Evolutionary conservation across 2,329 filamentous ascomycete species (phyloP).

Genomic region (Aureobasidium sp.): DNA sequence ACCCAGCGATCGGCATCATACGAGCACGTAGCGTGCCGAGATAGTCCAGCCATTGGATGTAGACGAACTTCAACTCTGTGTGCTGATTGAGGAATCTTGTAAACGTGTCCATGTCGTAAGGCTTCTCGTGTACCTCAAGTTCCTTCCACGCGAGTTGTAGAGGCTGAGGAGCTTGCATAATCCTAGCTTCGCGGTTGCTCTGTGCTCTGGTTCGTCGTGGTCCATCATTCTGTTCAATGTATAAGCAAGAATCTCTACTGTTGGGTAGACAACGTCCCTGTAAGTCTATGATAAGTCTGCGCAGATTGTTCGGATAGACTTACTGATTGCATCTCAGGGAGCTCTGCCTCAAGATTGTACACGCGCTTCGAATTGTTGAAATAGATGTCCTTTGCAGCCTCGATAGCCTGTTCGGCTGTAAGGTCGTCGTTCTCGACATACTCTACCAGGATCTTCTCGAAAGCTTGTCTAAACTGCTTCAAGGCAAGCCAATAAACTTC

Average conservation of each 20-base stretch:
- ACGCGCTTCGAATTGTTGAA: slow-evolving; percentile 72
- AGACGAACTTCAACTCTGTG: slow-evolving; percentile 53
- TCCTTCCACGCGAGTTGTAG: not conserved
- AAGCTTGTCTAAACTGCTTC: slow-evolving; percentile 59
- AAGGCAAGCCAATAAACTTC: slow-evolving; percentile 70
- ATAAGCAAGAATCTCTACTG: not conserved
- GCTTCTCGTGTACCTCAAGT: not conserved
- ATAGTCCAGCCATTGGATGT: slow-evolving; percentile 70
- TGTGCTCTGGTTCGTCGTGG: not conserved
- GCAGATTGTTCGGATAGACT: not conserved
- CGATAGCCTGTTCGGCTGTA: slow-evolving; percentile 51
- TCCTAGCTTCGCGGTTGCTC: not conserved
- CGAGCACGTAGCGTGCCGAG: slow-evolving; percentile 60
- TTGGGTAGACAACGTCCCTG: not conserved
- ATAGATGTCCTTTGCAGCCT: slow-evolving; percentile 57
- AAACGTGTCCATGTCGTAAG: not conserved
- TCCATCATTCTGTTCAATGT: not conserved
- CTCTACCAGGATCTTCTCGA: slow-evolving; percentile 59
- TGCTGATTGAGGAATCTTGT: slow-evolving; percentile 42
- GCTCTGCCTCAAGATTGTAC: slow-evolving; percentile 47
- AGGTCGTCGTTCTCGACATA: slow-evolving; percentile 58
- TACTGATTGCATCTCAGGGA: slow-evolving; percentile 25
- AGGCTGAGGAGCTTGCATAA: not conserved
- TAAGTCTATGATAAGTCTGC: too few species aligned
- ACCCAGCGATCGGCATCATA: slow-evolving; percentile 52